These are phyloP conservation scores for Colletotrichum sp. DNA, from an alignment of 2,329 filamentous ascomycete genomes.

Conservation along the genomic window DNA sequence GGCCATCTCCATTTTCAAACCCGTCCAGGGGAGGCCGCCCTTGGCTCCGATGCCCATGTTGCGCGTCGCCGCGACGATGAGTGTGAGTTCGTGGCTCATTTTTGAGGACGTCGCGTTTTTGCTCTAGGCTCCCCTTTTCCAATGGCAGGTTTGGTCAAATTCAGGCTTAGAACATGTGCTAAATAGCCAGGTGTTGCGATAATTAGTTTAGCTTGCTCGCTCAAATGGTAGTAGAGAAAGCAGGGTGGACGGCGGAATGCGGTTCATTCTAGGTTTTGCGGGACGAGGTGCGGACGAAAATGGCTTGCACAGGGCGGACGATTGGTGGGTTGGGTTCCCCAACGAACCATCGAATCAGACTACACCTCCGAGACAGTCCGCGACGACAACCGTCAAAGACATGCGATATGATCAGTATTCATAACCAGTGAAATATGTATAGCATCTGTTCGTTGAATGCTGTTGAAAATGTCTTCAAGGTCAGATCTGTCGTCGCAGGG, in stretches of 20 bases:
- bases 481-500: not conserved
- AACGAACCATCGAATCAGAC: not conserved
- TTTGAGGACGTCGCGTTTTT: not conserved
- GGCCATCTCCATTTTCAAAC: constrained; percentile 87
- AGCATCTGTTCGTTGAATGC: not conserved
- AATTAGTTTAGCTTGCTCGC: not conserved
- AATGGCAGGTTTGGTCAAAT: not conserved
- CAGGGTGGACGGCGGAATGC: not conserved
- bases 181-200: not conserved
- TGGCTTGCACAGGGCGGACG: not conserved
- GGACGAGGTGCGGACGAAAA: not conserved
- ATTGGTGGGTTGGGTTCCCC: constrained; percentile 8
- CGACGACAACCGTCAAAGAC: not conserved
- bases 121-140: not conserved
- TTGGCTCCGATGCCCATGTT: constrained; percentile 85
- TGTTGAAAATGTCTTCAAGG: not conserved
- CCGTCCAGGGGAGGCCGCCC: constrained; percentile 86
- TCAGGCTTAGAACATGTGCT: not conserved
- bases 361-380: not conserved
- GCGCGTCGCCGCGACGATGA: constrained; percentile 92
- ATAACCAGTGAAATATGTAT: not conserved
- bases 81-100: constrained; percentile 66
- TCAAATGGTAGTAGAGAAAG: not conserved
- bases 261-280: constrained; percentile 12
- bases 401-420: not conserved